Evolutionary conservation across 1,139 yeast species (phyloP).

Genomic region (Geotrichum carabidarum): DNA sequence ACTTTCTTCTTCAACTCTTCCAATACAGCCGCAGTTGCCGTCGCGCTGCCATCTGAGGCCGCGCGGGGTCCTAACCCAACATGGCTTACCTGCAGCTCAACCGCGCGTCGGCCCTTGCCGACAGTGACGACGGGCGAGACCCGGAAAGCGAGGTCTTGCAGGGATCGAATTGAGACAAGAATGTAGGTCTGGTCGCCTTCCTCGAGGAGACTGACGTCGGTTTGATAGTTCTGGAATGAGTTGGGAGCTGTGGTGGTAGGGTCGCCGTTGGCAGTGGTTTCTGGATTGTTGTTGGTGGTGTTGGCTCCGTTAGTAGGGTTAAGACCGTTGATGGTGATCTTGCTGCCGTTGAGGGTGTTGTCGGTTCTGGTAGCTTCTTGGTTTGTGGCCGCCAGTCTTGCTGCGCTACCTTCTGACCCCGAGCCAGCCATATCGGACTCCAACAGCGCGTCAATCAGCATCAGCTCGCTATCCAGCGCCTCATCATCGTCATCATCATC

Average conservation of each 20-base stretch:
- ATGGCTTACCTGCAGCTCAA: neutral
- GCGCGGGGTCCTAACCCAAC: neutral
- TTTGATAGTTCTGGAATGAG: neutral
- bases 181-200: constrained; percentile 10
- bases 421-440: neutral
- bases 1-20: constrained; percentile 9
- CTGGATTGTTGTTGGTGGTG: neutral
- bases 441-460: constrained; percentile 18
- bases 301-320: neutral
- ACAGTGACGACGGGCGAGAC: constrained; percentile 1
- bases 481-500: constrained; percentile 18
- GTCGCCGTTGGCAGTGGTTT: neutral
- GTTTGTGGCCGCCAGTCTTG: neutral
- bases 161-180: constrained; percentile 11
- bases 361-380: neutral
- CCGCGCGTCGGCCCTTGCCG: constrained; percentile 3
- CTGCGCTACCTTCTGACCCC: neutral
- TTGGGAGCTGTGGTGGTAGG: neutral
- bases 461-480: constrained; percentile 18
- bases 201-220: constrained; percentile 14
- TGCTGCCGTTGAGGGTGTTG: neutral
- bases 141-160: constrained; percentile 13
- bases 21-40: constrained; percentile 1
- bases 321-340: too few species aligned
- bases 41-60: neutral